Base-by-base conservation (phyloP, 2,329 filamentous ascomycete genomes). In the Penicillium olsonii region DNA sequence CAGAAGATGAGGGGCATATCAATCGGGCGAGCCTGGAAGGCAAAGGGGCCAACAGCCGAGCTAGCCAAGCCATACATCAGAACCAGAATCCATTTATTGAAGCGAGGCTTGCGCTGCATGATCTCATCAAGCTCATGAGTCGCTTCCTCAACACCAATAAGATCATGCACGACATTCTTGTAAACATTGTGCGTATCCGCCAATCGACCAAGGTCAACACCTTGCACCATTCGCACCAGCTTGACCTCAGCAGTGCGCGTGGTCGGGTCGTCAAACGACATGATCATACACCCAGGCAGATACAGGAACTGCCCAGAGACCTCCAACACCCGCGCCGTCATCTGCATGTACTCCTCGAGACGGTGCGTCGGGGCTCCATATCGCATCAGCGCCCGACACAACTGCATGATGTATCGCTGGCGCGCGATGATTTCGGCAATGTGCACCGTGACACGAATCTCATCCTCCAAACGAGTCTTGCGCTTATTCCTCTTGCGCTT, bases 321-420 rank as follows among this genome's bases (percentile, higher is more conserved):
- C 70, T 92, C 89, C 35, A 97, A 80, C 2, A 95, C 88, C 6
- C 89, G 83, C 2, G 92, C 87, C 6, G 89, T 91, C 88, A 92
- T 95, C 57, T 81, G 85, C 83, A 97, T 87, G 69, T 96, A 96
- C 67, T 96, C 77, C 71, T 97, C 92, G 20, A 97, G 76, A 19
- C 92, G 85, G 72, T 97, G 92, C 0, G 92, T 96, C 2, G 92
- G 92, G 0, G 92, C 92, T 19, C 92, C 92, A 56, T 90, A 96
- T 66, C 85, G 81, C 91, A 97, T 96, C 48, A 97, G 75, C 1
- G 90, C 90, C 37, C 85, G 84, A 65, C 92, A 96, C 37, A 97
- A 82, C 68, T 88, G 91, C 52, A 92, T 80, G 11, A 96, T 80
- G 67, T 96, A 96, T 44, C 84, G 83, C 60, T 96, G 92, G 4